These are phyloP conservation scores for Tolypocladium guangdongense DNA, from an alignment of 2,329 filamentous ascomycete species.

Conservation along the genomic window DNA sequence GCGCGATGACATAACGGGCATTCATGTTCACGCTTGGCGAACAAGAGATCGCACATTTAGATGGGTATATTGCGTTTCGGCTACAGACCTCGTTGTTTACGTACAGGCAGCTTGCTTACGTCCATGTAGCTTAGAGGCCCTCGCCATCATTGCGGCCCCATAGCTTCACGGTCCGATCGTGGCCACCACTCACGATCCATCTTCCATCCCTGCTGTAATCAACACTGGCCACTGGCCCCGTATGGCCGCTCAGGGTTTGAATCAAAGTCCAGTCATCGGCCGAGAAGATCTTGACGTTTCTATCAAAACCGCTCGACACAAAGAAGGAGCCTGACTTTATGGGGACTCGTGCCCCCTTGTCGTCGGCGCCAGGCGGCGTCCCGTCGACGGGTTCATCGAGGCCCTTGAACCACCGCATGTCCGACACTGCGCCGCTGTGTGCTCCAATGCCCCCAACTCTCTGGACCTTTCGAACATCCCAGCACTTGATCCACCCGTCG, in stretches of 20 bases:
- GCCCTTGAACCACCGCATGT: slow-evolving; percentile 90
- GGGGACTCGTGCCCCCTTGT: slow-evolving; percentile 56
- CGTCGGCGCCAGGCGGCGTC: slow-evolving; percentile 46
- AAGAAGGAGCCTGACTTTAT: slow-evolving; percentile 90
- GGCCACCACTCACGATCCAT: slow-evolving; percentile 91
- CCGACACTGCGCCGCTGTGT: slow-evolving; percentile 83
- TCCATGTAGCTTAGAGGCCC: slow-evolving; percentile 24
- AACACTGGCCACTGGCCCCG: slow-evolving; percentile 81
- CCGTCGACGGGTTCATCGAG: slow-evolving; percentile 61
- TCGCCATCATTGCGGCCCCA: slow-evolving; percentile 80
- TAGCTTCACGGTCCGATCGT: slow-evolving; percentile 90
- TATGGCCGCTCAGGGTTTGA: slow-evolving; percentile 81
- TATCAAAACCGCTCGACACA: slow-evolving; percentile 84
- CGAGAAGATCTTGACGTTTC: slow-evolving; percentile 89
- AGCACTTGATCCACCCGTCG: slow-evolving; percentile 95
- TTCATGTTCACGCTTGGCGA: not conserved
- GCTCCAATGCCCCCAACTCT: slow-evolving; percentile 78
- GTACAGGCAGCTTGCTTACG: not conserved
- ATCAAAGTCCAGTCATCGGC: slow-evolving; percentile 91
- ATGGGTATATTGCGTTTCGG: not conserved
- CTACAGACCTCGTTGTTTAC: not conserved
- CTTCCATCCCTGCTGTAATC: slow-evolving; percentile 77
- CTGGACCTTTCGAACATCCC: slow-evolving; percentile 87
- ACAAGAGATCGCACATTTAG: not conserved
- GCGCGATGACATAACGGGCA: not conserved